A percentile compares a stretch with the other conserved stretches of the same genome.
These are phyloP conservation scores for Gossypium sturtianum DNA, from an alignment of 345 rosid species.

Conservation along the genomic window DNA sequence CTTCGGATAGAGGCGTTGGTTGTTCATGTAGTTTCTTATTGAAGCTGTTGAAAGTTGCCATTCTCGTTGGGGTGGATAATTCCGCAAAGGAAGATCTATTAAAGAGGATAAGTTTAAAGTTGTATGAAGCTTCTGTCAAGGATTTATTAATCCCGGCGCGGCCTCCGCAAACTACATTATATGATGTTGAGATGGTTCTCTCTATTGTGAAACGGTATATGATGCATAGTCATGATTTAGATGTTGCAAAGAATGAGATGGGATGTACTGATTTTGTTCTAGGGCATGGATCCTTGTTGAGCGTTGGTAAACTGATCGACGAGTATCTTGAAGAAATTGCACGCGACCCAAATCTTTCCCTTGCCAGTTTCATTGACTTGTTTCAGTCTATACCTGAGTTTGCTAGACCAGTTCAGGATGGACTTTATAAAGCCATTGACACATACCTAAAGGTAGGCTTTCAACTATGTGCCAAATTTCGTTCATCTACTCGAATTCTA, in stretches of 20 bases:
- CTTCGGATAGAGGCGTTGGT: conserved; percentile 46
- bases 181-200: conserved; percentile 63
- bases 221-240: conserved; percentile 28
- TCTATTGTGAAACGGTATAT: conserved; percentile 42
- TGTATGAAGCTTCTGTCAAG: conserved; percentile 64
- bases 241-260: conserved; percentile 32
- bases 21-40: conserved; percentile 80
- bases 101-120: conserved; percentile 51
- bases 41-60: conserved; percentile 63
- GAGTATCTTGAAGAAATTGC: conserved; percentile 64
- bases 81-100: conserved; percentile 44
- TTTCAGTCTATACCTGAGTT: conserved; percentile 56
- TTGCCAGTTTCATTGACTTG: conserved; percentile 46
- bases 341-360: conserved; percentile 40
- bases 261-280: conserved; percentile 31
- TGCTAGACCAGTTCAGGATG: conserved; percentile 65
- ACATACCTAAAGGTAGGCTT: conserved; percentile 59
- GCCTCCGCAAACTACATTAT: conserved; percentile 35
- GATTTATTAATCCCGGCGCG: conserved; percentile 57
- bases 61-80: conserved; percentile 55
- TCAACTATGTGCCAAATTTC: neutral
- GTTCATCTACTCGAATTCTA: neutral
- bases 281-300: conserved; percentile 45
- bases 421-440: conserved; percentile 79
- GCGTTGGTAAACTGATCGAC: conserved; percentile 62